Conservation (phyloP, 208 protist genomes). For the Eutreptiella sp. region DNA sequence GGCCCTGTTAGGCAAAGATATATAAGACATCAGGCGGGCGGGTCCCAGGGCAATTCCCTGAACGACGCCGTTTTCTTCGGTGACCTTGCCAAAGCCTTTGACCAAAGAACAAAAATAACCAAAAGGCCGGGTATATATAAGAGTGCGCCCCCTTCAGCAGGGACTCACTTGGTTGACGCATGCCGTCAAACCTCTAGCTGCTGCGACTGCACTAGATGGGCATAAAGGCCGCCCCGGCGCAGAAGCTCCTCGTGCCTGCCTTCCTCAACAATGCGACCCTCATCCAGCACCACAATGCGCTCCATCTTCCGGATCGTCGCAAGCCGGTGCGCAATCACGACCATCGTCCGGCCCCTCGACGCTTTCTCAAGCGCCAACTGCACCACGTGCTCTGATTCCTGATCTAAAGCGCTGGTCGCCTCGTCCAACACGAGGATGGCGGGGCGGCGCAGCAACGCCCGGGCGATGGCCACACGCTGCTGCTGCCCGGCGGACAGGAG, state of each 20-base stretch:
- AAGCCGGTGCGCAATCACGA: slow-evolving; percentile 50
- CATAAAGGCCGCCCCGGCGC: slow-evolving; percentile 23
- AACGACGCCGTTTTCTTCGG: too few relatives aligned
- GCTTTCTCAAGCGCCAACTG: slow-evolving; percentile 38
- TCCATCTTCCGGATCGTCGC: slow-evolving; percentile 6
- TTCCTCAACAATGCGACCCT: background rate
- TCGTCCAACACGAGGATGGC: slow-evolving; percentile 51
- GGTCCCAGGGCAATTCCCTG: too few relatives aligned
- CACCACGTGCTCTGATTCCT: slow-evolving; percentile 50
- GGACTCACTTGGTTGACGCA: too few relatives aligned
- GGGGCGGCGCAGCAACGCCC: slow-evolving; percentile 42
- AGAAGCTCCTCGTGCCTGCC: slow-evolving; percentile 13
- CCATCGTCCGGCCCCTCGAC: slow-evolving; percentile 35
- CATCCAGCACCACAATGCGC: background rate
- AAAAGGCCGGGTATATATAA: too few relatives aligned
- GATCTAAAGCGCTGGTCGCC: slow-evolving; percentile 52
- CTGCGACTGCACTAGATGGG: too few relatives aligned
- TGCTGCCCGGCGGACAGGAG: slow-evolving; percentile 18
- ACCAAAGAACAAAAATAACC: too few relatives aligned
- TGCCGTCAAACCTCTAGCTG: too few relatives aligned
- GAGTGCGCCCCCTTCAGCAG: too few relatives aligned
- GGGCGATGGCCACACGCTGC: slow-evolving; percentile 33
- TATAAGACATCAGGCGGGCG: too few relatives aligned
- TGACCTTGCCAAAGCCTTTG: too few relatives aligned
- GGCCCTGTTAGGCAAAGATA: too few relatives aligned